Evolutionary conservation across 139 green algal species (phyloP).

Genomic region (Auxenochlorella protothecoides): DNA sequence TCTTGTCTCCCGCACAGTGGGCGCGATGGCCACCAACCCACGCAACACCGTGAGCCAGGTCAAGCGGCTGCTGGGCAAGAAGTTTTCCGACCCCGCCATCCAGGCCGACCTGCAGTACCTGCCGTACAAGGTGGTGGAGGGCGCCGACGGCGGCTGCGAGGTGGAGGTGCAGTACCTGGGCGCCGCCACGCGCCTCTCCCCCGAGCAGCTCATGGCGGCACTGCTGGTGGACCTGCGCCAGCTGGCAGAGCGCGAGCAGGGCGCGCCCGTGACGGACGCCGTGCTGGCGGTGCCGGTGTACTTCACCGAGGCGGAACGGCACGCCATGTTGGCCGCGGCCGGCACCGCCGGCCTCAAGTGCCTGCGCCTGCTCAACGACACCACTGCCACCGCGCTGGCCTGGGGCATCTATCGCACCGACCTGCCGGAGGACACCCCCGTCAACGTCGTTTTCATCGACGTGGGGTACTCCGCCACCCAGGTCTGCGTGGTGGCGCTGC

Average conservation of each 20-base stretch:
- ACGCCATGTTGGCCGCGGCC: constrained; percentile 69
- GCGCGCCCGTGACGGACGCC: constrained; percentile 73
- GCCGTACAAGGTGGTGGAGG: constrained; percentile 63
- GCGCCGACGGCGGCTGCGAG: constrained; percentile 57
- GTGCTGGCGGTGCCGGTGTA: constrained; percentile 86
- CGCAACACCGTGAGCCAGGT: constrained; percentile 87
- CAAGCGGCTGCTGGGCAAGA: constrained; percentile 89
- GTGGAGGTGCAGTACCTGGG: constrained; percentile 70
- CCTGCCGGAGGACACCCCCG: constrained; percentile 71
- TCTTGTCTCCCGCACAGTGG: constrained; percentile 17
- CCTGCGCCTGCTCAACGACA: constrained; percentile 93
- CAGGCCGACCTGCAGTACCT: constrained; percentile 64
- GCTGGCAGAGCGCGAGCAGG: constrained; percentile 80
- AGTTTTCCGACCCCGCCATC: constrained; percentile 72
- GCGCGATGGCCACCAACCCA: constrained; percentile 72
- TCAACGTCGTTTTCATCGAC: constrained; percentile 93
- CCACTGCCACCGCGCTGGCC: constrained; percentile 84
- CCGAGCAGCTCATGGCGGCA: constrained; percentile 76
- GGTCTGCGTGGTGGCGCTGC: constrained; percentile 86
- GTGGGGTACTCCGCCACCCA: constrained; percentile 81
- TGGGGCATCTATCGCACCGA: constrained; percentile 99
- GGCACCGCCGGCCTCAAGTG: constrained; percentile 63
- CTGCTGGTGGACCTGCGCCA: constrained; percentile 82
- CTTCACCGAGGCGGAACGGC: constrained; percentile 73
- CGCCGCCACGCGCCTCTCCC: constrained; percentile 39